Evolutionary conservation across 768 basidiomycete genomes (phyloP).

Genomic region (Lactarius evosmus): DNA sequence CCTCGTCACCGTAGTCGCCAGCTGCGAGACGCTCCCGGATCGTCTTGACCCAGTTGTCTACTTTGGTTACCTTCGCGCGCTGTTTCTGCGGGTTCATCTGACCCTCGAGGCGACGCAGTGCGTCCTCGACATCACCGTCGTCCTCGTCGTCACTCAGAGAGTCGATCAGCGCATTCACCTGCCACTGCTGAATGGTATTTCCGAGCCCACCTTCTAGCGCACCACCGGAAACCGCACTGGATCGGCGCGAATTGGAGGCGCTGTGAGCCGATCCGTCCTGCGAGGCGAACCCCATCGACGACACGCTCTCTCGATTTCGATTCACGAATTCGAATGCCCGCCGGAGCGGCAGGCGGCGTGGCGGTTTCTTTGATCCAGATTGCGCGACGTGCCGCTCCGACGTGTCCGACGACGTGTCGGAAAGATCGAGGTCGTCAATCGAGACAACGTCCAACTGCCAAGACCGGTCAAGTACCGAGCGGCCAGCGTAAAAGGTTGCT

Average conservation of each 20-base stretch:
- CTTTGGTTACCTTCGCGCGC: conserved; percentile 68
- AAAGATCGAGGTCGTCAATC: conserved; percentile 77
- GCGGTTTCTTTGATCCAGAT: conserved; percentile 47
- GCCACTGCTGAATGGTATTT: conserved; percentile 71
- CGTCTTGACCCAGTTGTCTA: conserved; percentile 76
- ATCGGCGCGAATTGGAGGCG: conserved; percentile 50
- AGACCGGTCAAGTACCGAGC: conserved; percentile 39
- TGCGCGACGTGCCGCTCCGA: conserved; percentile 38
- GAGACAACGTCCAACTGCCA: conserved; percentile 73
- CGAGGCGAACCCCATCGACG: conserved; percentile 68
- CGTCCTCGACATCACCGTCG: conserved; percentile 77
- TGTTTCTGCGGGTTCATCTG: conserved; percentile 74
- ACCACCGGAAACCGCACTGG: conserved; percentile 39
- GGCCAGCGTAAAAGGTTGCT: conserved; percentile 26
- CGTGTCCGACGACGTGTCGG: conserved; percentile 65
- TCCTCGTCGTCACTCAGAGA: conserved; percentile 70
- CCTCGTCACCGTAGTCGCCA: conserved; percentile 61
- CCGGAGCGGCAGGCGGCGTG: conserved; percentile 64
- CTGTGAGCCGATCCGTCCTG: conserved; percentile 54
- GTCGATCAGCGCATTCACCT: conserved; percentile 73
- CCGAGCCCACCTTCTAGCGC: conserved; percentile 39
- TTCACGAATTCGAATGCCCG: conserved; percentile 81
- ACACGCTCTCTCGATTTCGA: conserved; percentile 65
- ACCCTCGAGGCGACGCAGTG: conserved; percentile 77
- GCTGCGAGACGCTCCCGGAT: conserved; percentile 64